Conservation (phyloP, 805 yeast species). For the Aciculoconidium aculeatum region DNA sequence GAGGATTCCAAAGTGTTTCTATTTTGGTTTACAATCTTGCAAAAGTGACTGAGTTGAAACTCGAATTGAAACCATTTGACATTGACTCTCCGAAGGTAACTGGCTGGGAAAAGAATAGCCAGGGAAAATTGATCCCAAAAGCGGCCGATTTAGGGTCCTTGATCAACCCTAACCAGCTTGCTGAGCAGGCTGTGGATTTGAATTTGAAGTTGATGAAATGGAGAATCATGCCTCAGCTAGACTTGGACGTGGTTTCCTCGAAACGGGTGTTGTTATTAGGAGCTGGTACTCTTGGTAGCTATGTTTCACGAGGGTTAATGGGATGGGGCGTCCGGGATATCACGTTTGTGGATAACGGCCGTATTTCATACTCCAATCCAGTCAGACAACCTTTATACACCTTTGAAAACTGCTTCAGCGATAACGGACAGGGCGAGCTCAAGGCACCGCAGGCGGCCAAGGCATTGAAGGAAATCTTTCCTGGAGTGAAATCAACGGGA, state of each 20-base stretch:
- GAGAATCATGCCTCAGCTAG: conserved; percentile 82
- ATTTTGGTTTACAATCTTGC: conserved; percentile 21
- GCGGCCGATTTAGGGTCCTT: conserved; percentile 75
- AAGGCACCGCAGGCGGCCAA: conserved; percentile 79
- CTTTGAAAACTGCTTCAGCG: conserved; percentile 73
- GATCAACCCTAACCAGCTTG: conserved; percentile 73
- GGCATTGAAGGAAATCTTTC: conserved; percentile 67
- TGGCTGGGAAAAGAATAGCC: conserved; percentile 88
- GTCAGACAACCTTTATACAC: conserved; percentile 87
- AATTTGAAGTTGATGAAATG: conserved; percentile 93
- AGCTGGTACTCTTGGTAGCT: conserved; percentile 93
- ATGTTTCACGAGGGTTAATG: conserved; percentile 75
- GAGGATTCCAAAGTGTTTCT: conserved; percentile 15
- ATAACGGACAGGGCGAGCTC: conserved; percentile 52
- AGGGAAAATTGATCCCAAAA: conserved; percentile 74
- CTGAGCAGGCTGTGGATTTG: conserved; percentile 88
- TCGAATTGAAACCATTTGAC: conserved; percentile 14
- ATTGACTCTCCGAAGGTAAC: conserved; percentile 38
- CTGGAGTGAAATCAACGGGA: conserved; percentile 66
- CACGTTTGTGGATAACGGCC: conserved; percentile 86
- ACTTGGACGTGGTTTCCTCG: conserved; percentile 56
- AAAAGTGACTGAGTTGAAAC: conserved; percentile 24
- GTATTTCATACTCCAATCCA: conserved; percentile 88
- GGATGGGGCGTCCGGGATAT: conserved; percentile 93
- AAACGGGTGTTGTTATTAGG: conserved; percentile 79